A percentile compares a stretch with the other conserved stretches of the same genome.
These are phyloP conservation scores for Pulveroboletus sp. DNA, from an alignment of 768 basidiomycete species.

Conservation along the genomic window DNA sequence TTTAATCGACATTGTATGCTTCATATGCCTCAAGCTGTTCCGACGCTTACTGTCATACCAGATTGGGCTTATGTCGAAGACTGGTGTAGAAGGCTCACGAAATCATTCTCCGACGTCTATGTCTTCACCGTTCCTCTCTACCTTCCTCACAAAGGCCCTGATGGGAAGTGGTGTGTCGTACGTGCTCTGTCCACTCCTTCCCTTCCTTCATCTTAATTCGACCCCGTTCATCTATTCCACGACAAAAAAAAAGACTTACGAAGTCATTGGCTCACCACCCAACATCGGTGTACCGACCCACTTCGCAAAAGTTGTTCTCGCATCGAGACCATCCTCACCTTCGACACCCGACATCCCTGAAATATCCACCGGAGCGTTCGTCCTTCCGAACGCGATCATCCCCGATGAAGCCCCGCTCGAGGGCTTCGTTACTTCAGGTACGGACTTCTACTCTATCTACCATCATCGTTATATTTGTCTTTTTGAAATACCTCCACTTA, in stretches of 20 bases:
- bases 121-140: constrained; percentile 98
- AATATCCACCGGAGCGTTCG: constrained; percentile 87
- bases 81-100: constrained; percentile 88
- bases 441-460: not conserved
- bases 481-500: not conserved
- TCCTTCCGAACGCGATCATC: constrained; percentile 91
- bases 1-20: constrained; percentile 90
- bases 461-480: not conserved
- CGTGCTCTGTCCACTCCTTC: constrained; percentile 29
- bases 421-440: constrained; percentile 80
- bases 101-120: constrained; percentile 89
- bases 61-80: constrained; percentile 98
- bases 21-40: not conserved
- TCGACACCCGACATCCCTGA: constrained; percentile 67
- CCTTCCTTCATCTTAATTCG: not conserved
- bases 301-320: constrained; percentile 92
- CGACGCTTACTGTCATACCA: constrained; percentile 24
- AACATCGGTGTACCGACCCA: constrained; percentile 94
- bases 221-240: not conserved
- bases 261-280: constrained; percentile 91
- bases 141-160: constrained; percentile 75
- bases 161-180: constrained; percentile 95
- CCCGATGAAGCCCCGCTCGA: constrained; percentile 78
- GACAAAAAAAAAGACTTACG: constrained; percentile 60
- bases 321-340: constrained; percentile 70